These are phyloP conservation scores for Aspergillus uvarum DNA, from an alignment of 2,329 filamentous ascomycete genomes.

Conservation along the genomic window DNA sequence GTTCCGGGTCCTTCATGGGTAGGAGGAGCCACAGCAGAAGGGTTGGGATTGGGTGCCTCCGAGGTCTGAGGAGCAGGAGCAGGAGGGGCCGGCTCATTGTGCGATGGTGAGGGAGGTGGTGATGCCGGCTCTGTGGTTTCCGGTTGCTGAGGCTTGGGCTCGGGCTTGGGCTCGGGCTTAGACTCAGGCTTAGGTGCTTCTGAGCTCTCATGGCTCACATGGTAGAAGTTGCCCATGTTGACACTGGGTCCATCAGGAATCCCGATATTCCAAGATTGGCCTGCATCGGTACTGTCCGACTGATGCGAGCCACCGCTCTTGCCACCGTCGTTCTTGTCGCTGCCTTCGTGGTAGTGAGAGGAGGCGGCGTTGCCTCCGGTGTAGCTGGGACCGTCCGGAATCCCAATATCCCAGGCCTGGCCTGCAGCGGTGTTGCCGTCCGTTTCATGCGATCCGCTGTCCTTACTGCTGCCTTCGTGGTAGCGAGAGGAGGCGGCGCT, in stretches of 20 bases:
- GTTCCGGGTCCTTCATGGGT: not conserved
- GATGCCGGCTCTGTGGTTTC: not conserved
- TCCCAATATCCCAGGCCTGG: slow-evolving; percentile 9
- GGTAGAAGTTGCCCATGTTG: slow-evolving; percentile 19
- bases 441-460: not conserved
- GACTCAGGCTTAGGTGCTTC: slow-evolving; percentile 4
- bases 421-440: slow-evolving; percentile 1
- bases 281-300: not conserved
- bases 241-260: slow-evolving; percentile 31
- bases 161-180: not conserved
- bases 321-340: not conserved
- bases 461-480: not conserved
- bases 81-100: not conserved
- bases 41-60: not conserved
- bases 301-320: not conserved
- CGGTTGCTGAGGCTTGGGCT: not conserved
- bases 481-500: not conserved
- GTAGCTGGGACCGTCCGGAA: slow-evolving; percentile 16
- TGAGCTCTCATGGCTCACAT: slow-evolving; percentile 18
- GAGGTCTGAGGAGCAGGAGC: not conserved
- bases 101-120: not conserved
- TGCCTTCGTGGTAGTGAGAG: not conserved
- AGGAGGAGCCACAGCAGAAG: not conserved
- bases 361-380: not conserved
- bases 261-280: slow-evolving; percentile 2